Conservation (phyloP, 2,329 filamentous ascomycete species). For the Xylaria arbuscula region DNA sequence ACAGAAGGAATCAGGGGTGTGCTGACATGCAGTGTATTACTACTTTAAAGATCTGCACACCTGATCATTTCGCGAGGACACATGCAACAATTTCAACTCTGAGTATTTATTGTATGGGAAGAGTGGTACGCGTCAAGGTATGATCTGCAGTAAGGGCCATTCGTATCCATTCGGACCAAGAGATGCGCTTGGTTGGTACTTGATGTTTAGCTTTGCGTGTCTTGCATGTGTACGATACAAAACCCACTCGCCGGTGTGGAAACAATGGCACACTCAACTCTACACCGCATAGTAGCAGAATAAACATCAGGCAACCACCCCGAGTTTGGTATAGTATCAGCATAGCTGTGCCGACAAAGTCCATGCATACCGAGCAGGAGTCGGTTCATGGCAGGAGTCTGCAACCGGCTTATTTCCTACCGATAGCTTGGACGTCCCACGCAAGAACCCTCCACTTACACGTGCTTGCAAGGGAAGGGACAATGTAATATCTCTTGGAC, state of each 20-base stretch:
- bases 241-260: neutral
- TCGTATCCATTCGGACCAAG: neutral
- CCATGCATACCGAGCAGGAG: slow-evolving; percentile 4
- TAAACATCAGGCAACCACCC: neutral
- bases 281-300: neutral
- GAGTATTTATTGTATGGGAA: neutral
- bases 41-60: neutral
- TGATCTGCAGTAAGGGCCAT: neutral
- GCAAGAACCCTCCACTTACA: slow-evolving; percentile 7
- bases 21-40: neutral
- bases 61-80: neutral
- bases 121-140: slow-evolving; percentile 6
- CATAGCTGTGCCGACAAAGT: slow-evolving; percentile 6
- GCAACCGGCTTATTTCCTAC: slow-evolving; percentile 7
- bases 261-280: neutral
- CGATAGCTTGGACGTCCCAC: slow-evolving; percentile 12
- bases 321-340: neutral
- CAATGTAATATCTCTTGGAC: neutral
- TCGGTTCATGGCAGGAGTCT: neutral
- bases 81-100: neutral
- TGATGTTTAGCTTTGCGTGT: neutral
- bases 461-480: slow-evolving; percentile 6
- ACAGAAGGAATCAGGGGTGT: too few relatives aligned
- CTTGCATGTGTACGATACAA: slow-evolving; percentile 23
- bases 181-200: neutral